Conservation (phyloP, 768 basidiomycete species). For the Asterophora parasitica region DNA sequence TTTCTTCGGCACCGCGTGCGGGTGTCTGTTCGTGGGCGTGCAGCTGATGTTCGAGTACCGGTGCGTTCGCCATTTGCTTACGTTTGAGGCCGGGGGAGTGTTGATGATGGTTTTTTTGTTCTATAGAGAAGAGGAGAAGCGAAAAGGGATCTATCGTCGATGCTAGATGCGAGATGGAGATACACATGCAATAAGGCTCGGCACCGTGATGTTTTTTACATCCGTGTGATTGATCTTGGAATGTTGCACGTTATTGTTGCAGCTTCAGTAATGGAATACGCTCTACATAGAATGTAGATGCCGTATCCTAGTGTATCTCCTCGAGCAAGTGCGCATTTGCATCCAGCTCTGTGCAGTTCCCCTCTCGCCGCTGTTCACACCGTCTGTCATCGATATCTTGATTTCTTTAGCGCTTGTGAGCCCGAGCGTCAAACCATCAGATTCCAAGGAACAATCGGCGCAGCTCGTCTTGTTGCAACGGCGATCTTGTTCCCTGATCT, state of each 20-base stretch:
- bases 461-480: not conserved
- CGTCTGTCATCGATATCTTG: not conserved
- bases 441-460: constrained; percentile 10
- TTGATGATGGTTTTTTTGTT: not conserved
- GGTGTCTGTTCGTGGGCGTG: constrained; percentile 70
- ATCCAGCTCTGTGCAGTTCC: no score
- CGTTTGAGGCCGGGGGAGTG: no score
- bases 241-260: no score
- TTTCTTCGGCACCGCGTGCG: constrained; percentile 59
- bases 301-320: no score
- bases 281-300: no score
- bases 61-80: constrained; percentile 28
- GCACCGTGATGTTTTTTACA: no score
- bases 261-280: no score
- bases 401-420: not conserved
- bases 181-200: not conserved
- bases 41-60: constrained; percentile 98
- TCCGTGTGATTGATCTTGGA: no score
- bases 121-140: constrained; percentile 66
- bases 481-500: constrained; percentile 13
- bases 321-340: no score
- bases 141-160: constrained; percentile 53
- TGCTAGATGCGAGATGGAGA: constrained; percentile 24
- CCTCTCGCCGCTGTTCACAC: no score
- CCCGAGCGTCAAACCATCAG: constrained; percentile 8